Evolutionary conservation across 2,329 filamentous ascomycete genomes (phyloP).

Genomic region (Aspergillus quadricinctus): DNA sequence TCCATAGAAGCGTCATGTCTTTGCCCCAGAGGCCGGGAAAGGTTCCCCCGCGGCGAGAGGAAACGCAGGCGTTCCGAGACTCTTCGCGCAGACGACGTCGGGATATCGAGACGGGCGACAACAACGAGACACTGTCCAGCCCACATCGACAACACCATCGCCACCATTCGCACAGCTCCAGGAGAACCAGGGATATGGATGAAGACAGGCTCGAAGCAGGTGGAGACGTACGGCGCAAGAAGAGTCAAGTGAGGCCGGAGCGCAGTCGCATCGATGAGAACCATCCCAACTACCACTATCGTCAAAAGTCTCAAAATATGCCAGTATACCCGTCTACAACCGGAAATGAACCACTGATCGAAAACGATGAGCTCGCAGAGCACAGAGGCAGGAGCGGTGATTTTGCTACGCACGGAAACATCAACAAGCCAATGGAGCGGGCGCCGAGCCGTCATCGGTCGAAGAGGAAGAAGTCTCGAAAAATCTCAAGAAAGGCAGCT

Average conservation of each 20-base stretch:
- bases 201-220: conserved; percentile 51
- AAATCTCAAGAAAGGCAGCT: conserved; percentile 51
- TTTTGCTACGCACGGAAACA: conserved; percentile 30
- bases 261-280: conserved; percentile 77
- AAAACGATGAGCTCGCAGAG: conserved; percentile 59
- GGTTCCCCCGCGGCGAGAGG: conserved; percentile 57
- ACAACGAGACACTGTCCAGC: conserved; percentile 32
- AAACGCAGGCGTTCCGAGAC: conserved; percentile 60
- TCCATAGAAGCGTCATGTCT: conserved; percentile 38
- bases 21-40: conserved; percentile 60
- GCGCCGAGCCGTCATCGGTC: conserved; percentile 36
- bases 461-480: conserved; percentile 60
- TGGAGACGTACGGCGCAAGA: conserved; percentile 63
- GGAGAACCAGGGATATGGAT: conserved; percentile 41
- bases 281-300: conserved; percentile 94
- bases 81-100: conserved; percentile 64
- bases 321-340: conserved; percentile 83
- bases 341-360: conserved; percentile 81
- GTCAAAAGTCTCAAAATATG: conserved; percentile 93
- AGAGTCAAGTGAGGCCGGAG: conserved; percentile 85
- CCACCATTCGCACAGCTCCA: conserved; percentile 43
- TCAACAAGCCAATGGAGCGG: conserved; percentile 41
- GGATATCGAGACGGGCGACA: conserved; percentile 64
- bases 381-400: conserved; percentile 41
- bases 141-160: conserved; percentile 39